Conservation (phyloP, 1,284 basidiomycete genomes). For the Moniliophthora roreri region DNA sequence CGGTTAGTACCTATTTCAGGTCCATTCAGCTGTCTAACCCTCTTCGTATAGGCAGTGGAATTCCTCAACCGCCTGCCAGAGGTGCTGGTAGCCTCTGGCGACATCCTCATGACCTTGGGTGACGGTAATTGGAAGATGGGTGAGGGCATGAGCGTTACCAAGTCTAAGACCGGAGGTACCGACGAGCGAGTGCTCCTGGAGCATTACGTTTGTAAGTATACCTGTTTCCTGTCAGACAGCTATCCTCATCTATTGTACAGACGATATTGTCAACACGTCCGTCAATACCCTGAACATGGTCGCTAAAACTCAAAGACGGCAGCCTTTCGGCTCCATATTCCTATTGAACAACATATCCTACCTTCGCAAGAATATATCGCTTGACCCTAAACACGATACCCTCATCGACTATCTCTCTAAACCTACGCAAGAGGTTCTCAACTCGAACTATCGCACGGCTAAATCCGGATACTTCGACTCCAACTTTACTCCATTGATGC, state of each 20-base stretch:
- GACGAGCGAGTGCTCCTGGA: constrained; percentile 65
- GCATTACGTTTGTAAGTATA: constrained; percentile 66
- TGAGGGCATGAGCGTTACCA: constrained; percentile 66
- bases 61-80: constrained; percentile 70
- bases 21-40: constrained; percentile 7
- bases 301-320: constrained; percentile 61
- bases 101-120: constrained; percentile 66
- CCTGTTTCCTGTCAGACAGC: not conserved
- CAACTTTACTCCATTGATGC: constrained; percentile 76
- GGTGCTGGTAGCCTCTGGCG: constrained; percentile 62
- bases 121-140: constrained; percentile 91
- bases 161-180: constrained; percentile 47
- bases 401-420: constrained; percentile 54
- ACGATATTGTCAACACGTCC: constrained; percentile 65
- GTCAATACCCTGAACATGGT: constrained; percentile 59
- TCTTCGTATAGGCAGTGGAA: constrained; percentile 50
- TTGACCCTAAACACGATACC: constrained; percentile 44
- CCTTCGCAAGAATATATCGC: constrained; percentile 56
- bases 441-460: constrained; percentile 70
- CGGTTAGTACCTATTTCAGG: constrained; percentile 40
- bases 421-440: constrained; percentile 58
- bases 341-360: constrained; percentile 77
- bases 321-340: constrained; percentile 71
- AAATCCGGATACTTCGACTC: constrained; percentile 81
- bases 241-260: constrained; percentile 32